These are phyloP conservation scores for Paraphaeosphaeria sporulosa DNA, from an alignment of 2,329 filamentous ascomycete genomes.

Conservation along the genomic window DNA sequence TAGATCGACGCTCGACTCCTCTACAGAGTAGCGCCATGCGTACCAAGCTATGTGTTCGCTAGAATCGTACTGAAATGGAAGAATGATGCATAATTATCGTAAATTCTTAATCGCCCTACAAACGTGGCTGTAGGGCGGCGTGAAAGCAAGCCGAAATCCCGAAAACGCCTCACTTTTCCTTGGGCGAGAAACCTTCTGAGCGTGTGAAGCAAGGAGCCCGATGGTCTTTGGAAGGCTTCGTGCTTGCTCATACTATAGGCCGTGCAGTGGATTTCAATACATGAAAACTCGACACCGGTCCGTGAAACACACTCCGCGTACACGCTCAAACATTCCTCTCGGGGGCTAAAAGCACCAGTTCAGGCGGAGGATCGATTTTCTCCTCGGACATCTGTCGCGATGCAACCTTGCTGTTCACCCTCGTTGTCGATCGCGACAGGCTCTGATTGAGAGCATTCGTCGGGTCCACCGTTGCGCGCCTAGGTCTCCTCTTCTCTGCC, in stretches of 20 bases:
- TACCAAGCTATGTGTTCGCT: conserved; percentile 22
- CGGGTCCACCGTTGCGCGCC: conserved; percentile 18
- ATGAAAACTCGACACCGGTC: background rate
- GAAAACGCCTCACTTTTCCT: background rate
- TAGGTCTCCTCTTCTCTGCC: conserved; percentile 6
- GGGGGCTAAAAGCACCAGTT: background rate
- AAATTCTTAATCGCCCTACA: too few species aligned
- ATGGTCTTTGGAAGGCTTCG: background rate
- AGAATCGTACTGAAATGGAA: background rate
- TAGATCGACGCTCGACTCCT: conserved; percentile 43
- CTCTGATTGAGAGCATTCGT: conserved; percentile 1
- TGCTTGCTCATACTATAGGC: background rate
- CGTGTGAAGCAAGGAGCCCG: background rate
- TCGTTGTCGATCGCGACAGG: conserved; percentile 32
- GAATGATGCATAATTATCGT: background rate
- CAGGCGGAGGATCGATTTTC: conserved; percentile 17
- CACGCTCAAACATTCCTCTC: background rate
- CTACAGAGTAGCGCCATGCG: conserved; percentile 39
- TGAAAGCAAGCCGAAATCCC: background rate
- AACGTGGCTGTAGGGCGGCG: too few species aligned
- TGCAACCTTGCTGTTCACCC: conserved; percentile 27
- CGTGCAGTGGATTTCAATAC: background rate
- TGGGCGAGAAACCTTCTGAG: background rate
- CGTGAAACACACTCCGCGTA: background rate
- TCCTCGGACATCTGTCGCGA: conserved; percentile 25